Base-by-base conservation (phyloP, 2,329 filamentous ascomycete genomes). In the Scleromitrula shiraiana region DNA sequence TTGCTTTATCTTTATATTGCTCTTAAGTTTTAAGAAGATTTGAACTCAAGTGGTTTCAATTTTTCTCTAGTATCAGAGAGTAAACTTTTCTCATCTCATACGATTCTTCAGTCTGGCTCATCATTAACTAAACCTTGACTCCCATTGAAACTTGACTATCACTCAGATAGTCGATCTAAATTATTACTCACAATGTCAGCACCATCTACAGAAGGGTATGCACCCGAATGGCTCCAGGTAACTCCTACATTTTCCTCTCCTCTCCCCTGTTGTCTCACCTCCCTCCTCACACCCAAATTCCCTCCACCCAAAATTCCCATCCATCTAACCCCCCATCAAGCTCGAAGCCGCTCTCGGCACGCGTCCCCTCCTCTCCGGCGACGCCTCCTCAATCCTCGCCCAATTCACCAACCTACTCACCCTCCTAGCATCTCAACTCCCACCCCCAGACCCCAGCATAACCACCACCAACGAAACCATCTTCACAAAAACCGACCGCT, bases 161-260 rank as follows among this genome's bases (percentile, higher is more conserved):
- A n/a, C n/a, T n/a, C n/a, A n/a, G n/a, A n/a, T n/a, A n/a, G n/a
- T n/a, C n/a, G n/a, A n/a, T n/a, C n/a, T n/a, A n/a, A n/a, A n/a
- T n/a, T n/a, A n/a, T n/a, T n/a, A n/a, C n/a, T n/a, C n/a, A n/a
- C n/a, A n/a, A n/a, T n/a, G n/a, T n/a, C n/a, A n/a, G n/a, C n/a
- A n/a, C n/a, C n/a, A n/a, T n/a, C n/a, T n/a, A n/a, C n/a, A 23
- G 55, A 53, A 36, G 51, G 49, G 7, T 59, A 59, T 30, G 44
- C 49, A 2, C 46, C 49, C 24, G 51, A 52, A 35, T 59, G 57
- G 58, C 58, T 59, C 27, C 53, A 58, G 47, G 58, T 59, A n/a
- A n/a, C n/a, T n/a, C n/a, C n/a, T n/a, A n/a, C n/a, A 51, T 33
- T 14, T 17, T n/a, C 12, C 19, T 20, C 2, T 20, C 19, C 3